Conservation (phyloP, 106 monocot genomes). For the Iris macrosiphon region DNA sequence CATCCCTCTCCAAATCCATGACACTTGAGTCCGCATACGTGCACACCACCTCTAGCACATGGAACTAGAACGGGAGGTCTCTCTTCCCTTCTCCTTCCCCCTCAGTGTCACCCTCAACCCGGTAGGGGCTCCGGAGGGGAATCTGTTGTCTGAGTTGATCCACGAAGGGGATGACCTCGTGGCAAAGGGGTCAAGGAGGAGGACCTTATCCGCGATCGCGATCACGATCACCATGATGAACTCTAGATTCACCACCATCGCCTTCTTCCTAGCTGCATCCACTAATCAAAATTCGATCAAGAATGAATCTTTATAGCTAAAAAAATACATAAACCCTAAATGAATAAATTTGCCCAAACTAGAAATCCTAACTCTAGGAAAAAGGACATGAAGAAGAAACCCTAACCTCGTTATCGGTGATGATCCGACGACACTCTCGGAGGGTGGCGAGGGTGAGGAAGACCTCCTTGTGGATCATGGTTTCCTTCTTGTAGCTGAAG, state of each 20-base stretch:
- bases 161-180: slow-evolving; percentile 76
- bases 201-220: slow-evolving; percentile 88
- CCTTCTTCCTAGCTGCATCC: slow-evolving; percentile 93
- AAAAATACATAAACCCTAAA: no score
- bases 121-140: slow-evolving; percentile 23
- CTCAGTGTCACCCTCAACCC: slow-evolving; percentile 22
- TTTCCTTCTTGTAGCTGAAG: no score
- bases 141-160: slow-evolving; percentile 81
- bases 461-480: no score
- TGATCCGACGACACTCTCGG: no score
- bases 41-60: slow-evolving; percentile 80
- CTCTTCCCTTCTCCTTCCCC: slow-evolving; percentile 42
- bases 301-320: no score
- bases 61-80: slow-evolving; percentile 93
- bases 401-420: no score
- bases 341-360: no score
- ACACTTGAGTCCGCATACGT: slow-evolving; percentile 63
- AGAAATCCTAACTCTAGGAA: no score
- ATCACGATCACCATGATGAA: slow-evolving; percentile 80
- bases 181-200: slow-evolving; percentile 73
- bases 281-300: no score
- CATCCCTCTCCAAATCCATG: slow-evolving; percentile 67
- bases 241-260: slow-evolving; percentile 91
- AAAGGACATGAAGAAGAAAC: no score
- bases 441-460: no score